phyloP scores from a whole-genome alignment of 495 filamentous ascomycete species.

The Podospora conica region DNA sequence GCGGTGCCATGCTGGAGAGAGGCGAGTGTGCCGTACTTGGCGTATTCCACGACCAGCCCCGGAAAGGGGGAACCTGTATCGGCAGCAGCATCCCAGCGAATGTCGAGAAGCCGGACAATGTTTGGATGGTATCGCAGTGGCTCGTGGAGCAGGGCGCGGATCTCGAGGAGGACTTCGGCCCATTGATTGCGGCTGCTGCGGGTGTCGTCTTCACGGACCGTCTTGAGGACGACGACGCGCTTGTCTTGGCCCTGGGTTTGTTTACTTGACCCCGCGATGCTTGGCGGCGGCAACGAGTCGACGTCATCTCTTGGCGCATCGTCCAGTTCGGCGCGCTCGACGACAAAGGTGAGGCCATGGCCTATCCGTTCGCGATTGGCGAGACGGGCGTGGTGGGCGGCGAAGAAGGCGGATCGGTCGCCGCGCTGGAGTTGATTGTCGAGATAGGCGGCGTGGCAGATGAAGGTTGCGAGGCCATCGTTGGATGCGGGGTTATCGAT shows the following conservation, averaged over 20 bases:
- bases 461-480: constrained; percentile 6
- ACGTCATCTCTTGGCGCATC: neutral
- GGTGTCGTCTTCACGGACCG: constrained; percentile 4
- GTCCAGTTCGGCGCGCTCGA: constrained; percentile 7
- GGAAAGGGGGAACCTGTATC: constrained; percentile 15
- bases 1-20: constrained; percentile 4
- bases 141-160: constrained; percentile 10
- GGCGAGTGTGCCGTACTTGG: constrained; percentile 14
- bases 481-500: neutral
- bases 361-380: constrained; percentile 2
- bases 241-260: neutral
- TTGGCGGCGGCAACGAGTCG: neutral
- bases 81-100: constrained; percentile 8
- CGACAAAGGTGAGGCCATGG: constrained; percentile 8
- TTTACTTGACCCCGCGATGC: neutral
- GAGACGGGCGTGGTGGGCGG: neutral
- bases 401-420: constrained; percentile 4
- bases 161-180: constrained; percentile 10
- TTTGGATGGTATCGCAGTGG: constrained; percentile 17
- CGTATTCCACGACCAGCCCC: constrained; percentile 14
- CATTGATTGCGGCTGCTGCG: neutral
- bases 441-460: constrained; percentile 7
- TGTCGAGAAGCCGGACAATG: constrained; percentile 16
- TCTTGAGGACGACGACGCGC: constrained; percentile 4
- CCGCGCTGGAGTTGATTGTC: constrained; percentile 7